Evolutionary conservation across 1,139 yeast genomes (phyloP).

Genomic region (Candida tropicalis): DNA sequence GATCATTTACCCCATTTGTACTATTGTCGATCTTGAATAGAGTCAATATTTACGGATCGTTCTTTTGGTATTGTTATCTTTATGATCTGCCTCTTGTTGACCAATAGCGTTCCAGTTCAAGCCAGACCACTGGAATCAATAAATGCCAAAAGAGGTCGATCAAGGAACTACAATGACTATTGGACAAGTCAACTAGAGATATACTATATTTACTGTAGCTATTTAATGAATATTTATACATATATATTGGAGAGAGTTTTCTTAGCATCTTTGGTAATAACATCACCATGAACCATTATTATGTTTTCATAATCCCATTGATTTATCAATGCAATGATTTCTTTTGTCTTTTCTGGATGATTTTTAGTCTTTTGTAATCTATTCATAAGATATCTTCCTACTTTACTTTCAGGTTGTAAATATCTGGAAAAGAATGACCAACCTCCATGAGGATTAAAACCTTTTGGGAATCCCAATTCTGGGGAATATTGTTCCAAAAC

Average conservation of each 20-base stretch:
- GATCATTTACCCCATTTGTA: too few species aligned
- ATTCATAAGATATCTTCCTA: slow-evolving; percentile 25
- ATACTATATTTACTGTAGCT: too few species aligned
- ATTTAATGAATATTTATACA: too few species aligned
- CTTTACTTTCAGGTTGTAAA: slow-evolving; percentile 31
- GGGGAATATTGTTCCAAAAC: slow-evolving; percentile 31
- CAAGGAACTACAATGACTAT: too few species aligned
- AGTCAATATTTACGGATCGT: too few species aligned
- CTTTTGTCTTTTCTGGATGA: slow-evolving; percentile 18
- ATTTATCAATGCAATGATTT: slow-evolving; percentile 26
- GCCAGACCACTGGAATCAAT: too few species aligned
- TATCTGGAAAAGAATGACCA: slow-evolving; percentile 27
- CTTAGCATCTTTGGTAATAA: slow-evolving; percentile 35
- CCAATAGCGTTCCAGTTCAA: too few species aligned
- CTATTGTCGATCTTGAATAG: too few species aligned
- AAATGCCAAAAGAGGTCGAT: too few species aligned
- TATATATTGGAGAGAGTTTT: slow-evolving; percentile 14
- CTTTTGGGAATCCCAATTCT: slow-evolving; percentile 35
- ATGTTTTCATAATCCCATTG: slow-evolving; percentile 46
- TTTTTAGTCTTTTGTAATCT: slow-evolving; percentile 18
- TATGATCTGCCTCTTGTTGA: too few species aligned
- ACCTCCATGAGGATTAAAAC: slow-evolving; percentile 32
- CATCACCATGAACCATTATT: slow-evolving; percentile 53
- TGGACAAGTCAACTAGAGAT: too few species aligned
- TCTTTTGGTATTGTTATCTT: too few species aligned